phyloP scores from a whole-genome alignment of 192 early-diverging fungal species.

The Helicostylum pulchrum region DNA sequence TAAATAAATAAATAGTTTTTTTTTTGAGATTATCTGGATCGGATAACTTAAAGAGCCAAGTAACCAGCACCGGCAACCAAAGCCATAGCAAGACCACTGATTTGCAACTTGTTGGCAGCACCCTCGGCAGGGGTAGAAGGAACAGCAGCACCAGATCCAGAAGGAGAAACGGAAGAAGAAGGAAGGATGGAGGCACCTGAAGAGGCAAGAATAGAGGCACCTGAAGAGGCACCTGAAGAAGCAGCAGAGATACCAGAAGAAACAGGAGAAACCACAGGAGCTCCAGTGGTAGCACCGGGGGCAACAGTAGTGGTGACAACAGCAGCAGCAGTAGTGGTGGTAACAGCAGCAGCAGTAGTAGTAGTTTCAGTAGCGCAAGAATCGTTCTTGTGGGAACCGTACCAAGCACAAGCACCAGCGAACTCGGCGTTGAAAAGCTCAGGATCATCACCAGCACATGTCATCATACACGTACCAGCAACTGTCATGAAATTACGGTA shows the following conservation, averaged over 20 bases:
- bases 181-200: too few relatives aligned
- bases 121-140: neutral
- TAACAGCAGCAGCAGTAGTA: neutral
- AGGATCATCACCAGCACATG: constrained; percentile 24
- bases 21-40: neutral
- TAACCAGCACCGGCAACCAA: neutral
- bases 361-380: neutral
- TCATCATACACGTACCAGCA: constrained; percentile 28
- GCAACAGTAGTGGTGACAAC: too few relatives aligned
- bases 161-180: neutral
- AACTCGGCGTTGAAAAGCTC: constrained; percentile 18
- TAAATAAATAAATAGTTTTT: neutral
- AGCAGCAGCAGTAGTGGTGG: neutral
- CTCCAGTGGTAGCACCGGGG: neutral
- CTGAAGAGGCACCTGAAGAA: neutral
- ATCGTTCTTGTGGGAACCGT: constrained; percentile 8
- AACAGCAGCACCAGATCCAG: neutral
- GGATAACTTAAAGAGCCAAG: neutral
- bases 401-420: constrained; percentile 25
- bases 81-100: neutral
- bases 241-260: neutral
- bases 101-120: neutral
- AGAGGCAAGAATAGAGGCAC: neutral
- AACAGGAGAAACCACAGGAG: constrained; percentile 31
- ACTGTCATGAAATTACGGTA: constrained; percentile 33